A percentile compares a stretch with the other conserved stretches of the same genome.
phyloP scores from a whole-genome alignment of 768 basidiomycete genomes.

The Fibroporia radiculosa region DNA sequence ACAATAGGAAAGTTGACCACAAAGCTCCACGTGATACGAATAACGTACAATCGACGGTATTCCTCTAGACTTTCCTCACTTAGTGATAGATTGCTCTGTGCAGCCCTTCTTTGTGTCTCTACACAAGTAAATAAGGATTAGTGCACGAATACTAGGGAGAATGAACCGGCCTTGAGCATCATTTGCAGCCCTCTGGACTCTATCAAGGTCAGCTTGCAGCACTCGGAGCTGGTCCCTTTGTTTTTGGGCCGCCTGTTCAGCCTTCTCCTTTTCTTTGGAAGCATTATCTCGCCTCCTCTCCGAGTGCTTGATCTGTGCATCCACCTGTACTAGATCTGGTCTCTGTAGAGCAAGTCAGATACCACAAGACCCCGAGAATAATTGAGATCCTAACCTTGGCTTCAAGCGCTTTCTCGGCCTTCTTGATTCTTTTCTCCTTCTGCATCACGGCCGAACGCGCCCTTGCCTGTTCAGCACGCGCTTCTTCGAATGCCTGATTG shows the following conservation, averaged over 20 bases:
- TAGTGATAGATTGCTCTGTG: constrained; percentile 69
- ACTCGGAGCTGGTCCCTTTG: constrained; percentile 43
- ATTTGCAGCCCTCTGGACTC: constrained; percentile 62
- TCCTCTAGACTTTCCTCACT: constrained; percentile 81
- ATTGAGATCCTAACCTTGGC: constrained; percentile 50
- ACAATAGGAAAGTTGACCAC: background rate
- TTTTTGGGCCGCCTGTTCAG: constrained; percentile 50
- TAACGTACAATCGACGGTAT: constrained; percentile 70
- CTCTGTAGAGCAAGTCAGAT: constrained; percentile 36
- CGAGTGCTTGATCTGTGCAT: constrained; percentile 85
- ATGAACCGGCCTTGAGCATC: constrained; percentile 62
- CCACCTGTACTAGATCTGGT: constrained; percentile 76
- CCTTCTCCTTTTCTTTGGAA: constrained; percentile 49
- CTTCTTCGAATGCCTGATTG: constrained; percentile 64
- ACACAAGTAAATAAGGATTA: background rate
- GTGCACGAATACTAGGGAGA: background rate
- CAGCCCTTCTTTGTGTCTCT: constrained; percentile 72
- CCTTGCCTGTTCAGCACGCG: constrained; percentile 74
- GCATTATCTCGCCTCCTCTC: constrained; percentile 73
- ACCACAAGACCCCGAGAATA: background rate
- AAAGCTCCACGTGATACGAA: background rate
- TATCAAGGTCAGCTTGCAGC: constrained; percentile 57
- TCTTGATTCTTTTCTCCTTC: constrained; percentile 84
- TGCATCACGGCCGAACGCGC: constrained; percentile 68
- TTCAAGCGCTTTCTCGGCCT: constrained; percentile 83